Percentiles rank a stretch among this genome's conserved stretches.
Conservation (phyloP, 2,329 filamentous ascomycete species). For the Dryadomyces sulphureus region DNA sequence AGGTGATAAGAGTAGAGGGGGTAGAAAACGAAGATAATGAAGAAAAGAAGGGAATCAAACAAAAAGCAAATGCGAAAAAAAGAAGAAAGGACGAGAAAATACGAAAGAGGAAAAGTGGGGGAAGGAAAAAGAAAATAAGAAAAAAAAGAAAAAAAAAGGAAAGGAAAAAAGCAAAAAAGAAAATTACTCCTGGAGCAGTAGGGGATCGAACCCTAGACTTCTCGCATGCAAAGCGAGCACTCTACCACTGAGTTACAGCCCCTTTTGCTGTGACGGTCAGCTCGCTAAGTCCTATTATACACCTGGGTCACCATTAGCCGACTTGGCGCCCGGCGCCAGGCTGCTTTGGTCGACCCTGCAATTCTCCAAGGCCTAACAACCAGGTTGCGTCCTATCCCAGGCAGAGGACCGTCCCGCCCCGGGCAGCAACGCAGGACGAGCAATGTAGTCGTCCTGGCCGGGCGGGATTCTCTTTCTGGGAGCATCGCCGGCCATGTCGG, state of each 20-base stretch:
- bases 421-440: too few species aligned
- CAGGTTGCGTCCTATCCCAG: too few species aligned
- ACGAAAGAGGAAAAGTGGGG: neutral
- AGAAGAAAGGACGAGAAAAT: neutral
- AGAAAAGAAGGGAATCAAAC: neutral
- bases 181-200: slow-evolving; percentile 3
- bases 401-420: too few species aligned
- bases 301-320: neutral
- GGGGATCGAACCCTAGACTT: slow-evolving; percentile 20
- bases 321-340: too few species aligned
- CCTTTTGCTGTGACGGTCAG: neutral
- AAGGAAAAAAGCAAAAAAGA: neutral
- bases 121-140: neutral
- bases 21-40: neutral
- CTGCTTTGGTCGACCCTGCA: too few species aligned
- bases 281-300: neutral
- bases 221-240: slow-evolving; percentile 19
- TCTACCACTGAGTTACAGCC: slow-evolving; percentile 17
- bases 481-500: too few species aligned
- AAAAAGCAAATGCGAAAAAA: neutral
- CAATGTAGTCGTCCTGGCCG: too few species aligned
- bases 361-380: too few species aligned
- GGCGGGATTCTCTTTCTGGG: too few species aligned
- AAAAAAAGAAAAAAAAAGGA: neutral
- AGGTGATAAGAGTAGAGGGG: slow-evolving; percentile 4